These are phyloP conservation scores for Pythium periplocum DNA, from an alignment of 352 stramenopile genomes.

Conservation along the genomic window DNA sequence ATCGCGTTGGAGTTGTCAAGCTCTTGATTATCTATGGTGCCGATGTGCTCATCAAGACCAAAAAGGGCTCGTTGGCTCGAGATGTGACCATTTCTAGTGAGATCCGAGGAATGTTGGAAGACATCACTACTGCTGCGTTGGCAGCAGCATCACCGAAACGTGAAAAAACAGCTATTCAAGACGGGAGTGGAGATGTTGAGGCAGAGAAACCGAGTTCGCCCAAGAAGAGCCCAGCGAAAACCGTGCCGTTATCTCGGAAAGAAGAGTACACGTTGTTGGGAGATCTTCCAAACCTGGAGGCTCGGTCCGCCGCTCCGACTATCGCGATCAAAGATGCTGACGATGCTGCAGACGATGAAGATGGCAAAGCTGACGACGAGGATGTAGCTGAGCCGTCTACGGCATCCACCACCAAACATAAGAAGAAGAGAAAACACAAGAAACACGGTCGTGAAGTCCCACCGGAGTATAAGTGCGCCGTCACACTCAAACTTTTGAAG, in stretches of 20 bases:
- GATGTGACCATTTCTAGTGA: conserved; percentile 79
- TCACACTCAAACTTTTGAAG: conserved; percentile 69
- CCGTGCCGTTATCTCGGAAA: conserved; percentile 51
- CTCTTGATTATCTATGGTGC: conserved; percentile 73
- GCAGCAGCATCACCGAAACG: conserved; percentile 25
- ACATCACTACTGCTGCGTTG: conserved; percentile 39
- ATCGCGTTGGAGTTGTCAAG: conserved; percentile 64
- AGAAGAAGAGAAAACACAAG: conserved; percentile 40
- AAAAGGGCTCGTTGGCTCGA: conserved; percentile 58
- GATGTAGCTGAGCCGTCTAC: conserved; percentile 22
- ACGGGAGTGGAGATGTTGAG: neutral
- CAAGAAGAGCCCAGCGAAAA: conserved; percentile 33
- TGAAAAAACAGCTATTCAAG: conserved; percentile 7
- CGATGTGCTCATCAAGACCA: conserved; percentile 57
- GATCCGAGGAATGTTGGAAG: conserved; percentile 72
- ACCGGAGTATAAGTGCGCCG: conserved; percentile 62
- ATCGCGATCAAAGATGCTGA: conserved; percentile 60
- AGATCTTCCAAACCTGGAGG: conserved; percentile 60
- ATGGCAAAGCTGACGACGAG: conserved; percentile 21
- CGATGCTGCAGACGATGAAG: conserved; percentile 21
- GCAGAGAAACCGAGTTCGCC: conserved; percentile 9
- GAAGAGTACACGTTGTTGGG: conserved; percentile 78
- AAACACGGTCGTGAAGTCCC: conserved; percentile 26
- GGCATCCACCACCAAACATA: conserved; percentile 27
- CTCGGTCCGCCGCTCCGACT: conserved; percentile 12